These are phyloP conservation scores for Dionaea muscipula DNA, from an alignment of 179 eudicot genomes.

Conservation along the genomic window DNA sequence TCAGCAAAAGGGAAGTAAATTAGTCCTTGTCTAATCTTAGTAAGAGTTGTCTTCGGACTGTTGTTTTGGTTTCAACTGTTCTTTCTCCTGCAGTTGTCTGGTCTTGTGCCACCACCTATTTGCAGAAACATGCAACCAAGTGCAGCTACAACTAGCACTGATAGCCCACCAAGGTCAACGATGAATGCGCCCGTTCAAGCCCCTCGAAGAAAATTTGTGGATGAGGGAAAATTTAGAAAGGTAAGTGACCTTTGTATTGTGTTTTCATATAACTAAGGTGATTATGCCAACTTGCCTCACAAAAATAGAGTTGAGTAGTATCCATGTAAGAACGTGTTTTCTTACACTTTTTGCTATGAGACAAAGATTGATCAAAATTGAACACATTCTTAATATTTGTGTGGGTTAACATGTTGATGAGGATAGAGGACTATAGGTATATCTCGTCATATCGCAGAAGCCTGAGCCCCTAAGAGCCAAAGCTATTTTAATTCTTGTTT, in stretches of 20 bases:
- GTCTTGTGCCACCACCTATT: constrained; percentile 82
- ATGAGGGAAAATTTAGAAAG: constrained; percentile 97
- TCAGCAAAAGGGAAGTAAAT: too few relatives aligned
- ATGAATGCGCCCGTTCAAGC: constrained; percentile 71
- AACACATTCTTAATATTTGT: too few relatives aligned
- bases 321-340: too few relatives aligned
- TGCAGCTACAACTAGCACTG: constrained; percentile 38
- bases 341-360: too few relatives aligned
- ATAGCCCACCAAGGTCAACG: constrained; percentile 57
- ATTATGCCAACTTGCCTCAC: too few relatives aligned
- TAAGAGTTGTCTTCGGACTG: not conserved
- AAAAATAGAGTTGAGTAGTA: not conserved
- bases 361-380: too few relatives aligned
- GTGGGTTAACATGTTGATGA: too few relatives aligned
- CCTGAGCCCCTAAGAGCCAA: too few relatives aligned
- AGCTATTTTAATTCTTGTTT: too few relatives aligned
- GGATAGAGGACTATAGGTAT: too few relatives aligned
- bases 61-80: constrained; percentile 9
- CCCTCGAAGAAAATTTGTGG: constrained; percentile 91
- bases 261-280: not conserved
- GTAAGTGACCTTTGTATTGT: constrained; percentile 18
- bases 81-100: constrained; percentile 61
- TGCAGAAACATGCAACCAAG: constrained; percentile 60
- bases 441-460: too few relatives aligned
- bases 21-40: not conserved